Base-by-base conservation (phyloP, 106 monocot species). In the Chionographis japonica region DNA sequence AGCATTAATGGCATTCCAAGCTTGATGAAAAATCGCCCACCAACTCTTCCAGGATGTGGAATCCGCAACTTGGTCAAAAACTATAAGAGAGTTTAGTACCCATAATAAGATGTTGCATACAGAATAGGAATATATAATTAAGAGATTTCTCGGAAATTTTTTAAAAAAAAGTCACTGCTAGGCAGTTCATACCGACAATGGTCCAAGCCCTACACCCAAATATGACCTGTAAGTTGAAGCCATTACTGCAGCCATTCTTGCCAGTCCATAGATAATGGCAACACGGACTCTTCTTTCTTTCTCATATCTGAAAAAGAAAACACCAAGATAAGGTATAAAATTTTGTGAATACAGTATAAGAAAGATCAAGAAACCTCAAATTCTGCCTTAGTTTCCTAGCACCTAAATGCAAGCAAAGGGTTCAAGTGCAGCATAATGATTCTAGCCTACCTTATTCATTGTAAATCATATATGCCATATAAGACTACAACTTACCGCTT, bases 1-100 rank as follows among this genome's bases (percentile, higher is more conserved):
- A 98, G 78, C 93, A 98, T 98, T 66, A 77, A n/a, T 2, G 98
- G 92, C 92, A 98, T 98, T 40, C 37, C 74, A 83, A 77, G 65
- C 62, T 85, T 85, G 66, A 98, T 98, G 70, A 98, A 70, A 75
- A 98, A 87, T 83, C 93, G 85, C 57, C 98, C 98, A 68, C 89
- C 98, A 59, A 98, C 93, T 77, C 87, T 82, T 78, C 98, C 98
- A 72, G 98, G 98, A 77, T 98, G 98, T 58, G 98, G 98, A 72
- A 98, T 98, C 79, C 77, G 77, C 2, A 87, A 71, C 63, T 88
- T 89, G 42, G 90, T 85, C 74, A 98, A 84, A 73, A 93, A 88
- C 98, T 98, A 57, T 41, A 79, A 67, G 8, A 60, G 17, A 42
- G 52, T 3, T 65, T 15, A 12, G 4, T 46, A 35, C 9, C 46